A percentile compares a stretch with the other conserved stretches of the same genome.
These are phyloP conservation scores for Rasamsonia emersonii DNA, from an alignment of 2,329 filamentous ascomycete species.

Conservation along the genomic window DNA sequence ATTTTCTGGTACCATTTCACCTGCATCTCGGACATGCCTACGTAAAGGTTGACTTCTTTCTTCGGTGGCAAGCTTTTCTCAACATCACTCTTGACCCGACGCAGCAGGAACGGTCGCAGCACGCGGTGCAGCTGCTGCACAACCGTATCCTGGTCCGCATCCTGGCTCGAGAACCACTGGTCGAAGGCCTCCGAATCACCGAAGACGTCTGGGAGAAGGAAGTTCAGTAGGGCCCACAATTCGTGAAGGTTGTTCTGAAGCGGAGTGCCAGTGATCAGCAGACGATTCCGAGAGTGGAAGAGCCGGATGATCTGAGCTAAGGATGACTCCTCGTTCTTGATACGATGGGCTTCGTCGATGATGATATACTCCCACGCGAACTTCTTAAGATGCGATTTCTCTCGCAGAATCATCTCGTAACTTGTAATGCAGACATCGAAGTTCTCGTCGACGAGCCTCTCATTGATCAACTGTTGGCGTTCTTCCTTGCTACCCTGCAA, in stretches of 20 bases:
- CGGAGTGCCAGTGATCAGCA: constrained; percentile 93
- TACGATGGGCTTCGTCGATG: constrained; percentile 94
- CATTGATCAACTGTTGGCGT: constrained; percentile 76
- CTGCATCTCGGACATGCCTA: constrained; percentile 99
- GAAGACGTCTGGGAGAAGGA: constrained; percentile 95
- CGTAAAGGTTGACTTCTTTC: constrained; percentile 93
- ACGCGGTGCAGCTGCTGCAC: constrained; percentile 94
- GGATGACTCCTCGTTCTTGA: constrained; percentile 98
- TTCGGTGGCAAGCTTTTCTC: constrained; percentile 96
- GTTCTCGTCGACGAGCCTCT: constrained; percentile 83
- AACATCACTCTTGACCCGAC: constrained; percentile 93
- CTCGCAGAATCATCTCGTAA: constrained; percentile 96
- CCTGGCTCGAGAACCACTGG: constrained; percentile 91
- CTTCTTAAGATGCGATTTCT: constrained; percentile 91
- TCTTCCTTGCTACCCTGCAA: constrained; percentile 94
- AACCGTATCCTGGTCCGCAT: constrained; percentile 85
- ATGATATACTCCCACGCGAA: constrained; percentile 99
- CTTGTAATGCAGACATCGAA: constrained; percentile 98
- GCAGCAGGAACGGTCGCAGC: constrained; percentile 82
- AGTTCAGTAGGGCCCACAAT: constrained; percentile 94
- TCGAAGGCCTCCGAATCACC: constrained; percentile 95
- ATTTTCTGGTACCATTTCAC: constrained; percentile 99
- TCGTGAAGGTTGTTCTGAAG: constrained; percentile 98
- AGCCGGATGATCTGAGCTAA: constrained; percentile 92
- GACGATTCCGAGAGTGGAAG: constrained; percentile 89